These are phyloP conservation scores for Fusarium pseudonygamai DNA, from an alignment of 2,329 filamentous ascomycete species.

Conservation along the genomic window DNA sequence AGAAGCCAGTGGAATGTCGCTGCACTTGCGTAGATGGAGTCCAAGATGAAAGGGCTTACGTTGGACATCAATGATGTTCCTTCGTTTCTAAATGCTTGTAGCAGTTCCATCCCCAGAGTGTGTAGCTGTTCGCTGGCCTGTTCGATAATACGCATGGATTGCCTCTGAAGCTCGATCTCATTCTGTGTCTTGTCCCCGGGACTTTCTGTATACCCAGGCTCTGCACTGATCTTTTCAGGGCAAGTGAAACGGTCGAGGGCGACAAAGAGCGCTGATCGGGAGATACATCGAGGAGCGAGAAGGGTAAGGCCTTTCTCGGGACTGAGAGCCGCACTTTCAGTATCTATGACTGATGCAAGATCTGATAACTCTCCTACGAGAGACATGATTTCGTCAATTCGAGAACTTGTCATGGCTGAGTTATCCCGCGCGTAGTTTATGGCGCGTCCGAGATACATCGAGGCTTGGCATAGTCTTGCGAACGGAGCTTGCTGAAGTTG, in stretches of 20 bases:
- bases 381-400: neutral
- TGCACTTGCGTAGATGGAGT: neutral
- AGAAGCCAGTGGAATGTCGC: neutral
- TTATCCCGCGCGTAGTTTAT: accelerated
- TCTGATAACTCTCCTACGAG: accelerated
- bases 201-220: neutral
- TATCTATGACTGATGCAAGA: neutral
- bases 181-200: neutral
- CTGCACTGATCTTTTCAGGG: neutral
- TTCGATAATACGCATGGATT: neutral
- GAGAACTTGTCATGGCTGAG: neutral
- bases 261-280: neutral
- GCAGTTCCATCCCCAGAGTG: neutral
- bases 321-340: accelerated
- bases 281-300: accelerated
- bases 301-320: accelerated
- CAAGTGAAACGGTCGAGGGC: neutral
- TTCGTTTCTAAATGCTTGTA: accelerated
- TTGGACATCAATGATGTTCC: neutral
- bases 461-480: neutral
- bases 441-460: neutral
- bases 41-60: neutral
- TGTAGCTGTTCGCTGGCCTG: neutral
- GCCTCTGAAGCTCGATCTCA: neutral
- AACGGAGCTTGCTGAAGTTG: accelerated